Evolutionary conservation across 202 grass and related monocot species (phyloP), one percentile per base, ranked within the genome.

Genomic region (Hordeum pubiflorum): DNA sequence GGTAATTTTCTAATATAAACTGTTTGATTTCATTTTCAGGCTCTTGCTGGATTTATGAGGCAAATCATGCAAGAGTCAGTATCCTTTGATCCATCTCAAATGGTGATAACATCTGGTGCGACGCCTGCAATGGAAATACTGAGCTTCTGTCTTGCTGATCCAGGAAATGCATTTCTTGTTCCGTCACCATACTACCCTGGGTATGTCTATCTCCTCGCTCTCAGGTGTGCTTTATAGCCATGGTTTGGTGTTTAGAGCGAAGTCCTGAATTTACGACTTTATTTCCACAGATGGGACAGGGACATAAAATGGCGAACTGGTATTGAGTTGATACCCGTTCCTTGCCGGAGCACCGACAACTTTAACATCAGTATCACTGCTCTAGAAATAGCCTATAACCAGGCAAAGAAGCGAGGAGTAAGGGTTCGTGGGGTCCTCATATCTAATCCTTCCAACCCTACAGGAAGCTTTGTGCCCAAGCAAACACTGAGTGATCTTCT

Each of bases 141-240:
- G 78, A 93, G 92, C 77, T 99, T 95, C 78, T 95, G 92, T 83
- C n/a, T 99, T 69, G 96, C 96, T 89, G 96, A 99, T 81, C 77
- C 85, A 52, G 92, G 96, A 91, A 99, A 99, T 90, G 96, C 92
- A 84, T 93, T 99, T 86, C 92, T 99, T 81, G 96, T 95, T 60
- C 96, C 96, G 48, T 99, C 96, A 79, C 96, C 96, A 65, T 99
- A 99, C 86, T 99, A 99, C 72, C 96, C 96, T 57, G 96, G 96
- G 96, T 99, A 87, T 48, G 55, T 61, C 26, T 83, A 24, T 76
- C 54, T 85, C 40, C 26, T 83, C 8, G 5, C 56, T 69, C 68
- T 78, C 11, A n/a, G 31, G 72, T 41, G 36, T 9, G 39, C 58
- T 54, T 54, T 78, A 0, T 64, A 41, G 33, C 10, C 31, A 71